These are phyloP conservation scores for Kalmanozyma brasiliensis DNA, from an alignment of 1,284 basidiomycete genomes.

Conservation along the genomic window DNA sequence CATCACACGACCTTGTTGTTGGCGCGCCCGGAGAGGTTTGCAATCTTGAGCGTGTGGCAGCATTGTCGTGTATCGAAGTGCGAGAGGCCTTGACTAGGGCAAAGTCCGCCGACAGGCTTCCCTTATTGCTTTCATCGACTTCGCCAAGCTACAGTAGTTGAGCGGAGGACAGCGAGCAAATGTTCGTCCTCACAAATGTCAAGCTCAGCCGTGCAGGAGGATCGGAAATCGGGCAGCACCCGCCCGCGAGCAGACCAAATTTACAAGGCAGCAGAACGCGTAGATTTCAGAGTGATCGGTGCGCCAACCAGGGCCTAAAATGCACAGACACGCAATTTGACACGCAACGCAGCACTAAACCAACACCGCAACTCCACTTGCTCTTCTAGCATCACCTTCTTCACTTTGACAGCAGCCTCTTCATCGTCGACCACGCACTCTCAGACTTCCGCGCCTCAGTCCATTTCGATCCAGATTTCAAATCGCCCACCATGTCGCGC, in stretches of 20 bases:
- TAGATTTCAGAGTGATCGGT: slow-evolving; percentile 15
- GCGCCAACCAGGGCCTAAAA: background rate
- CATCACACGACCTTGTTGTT: slow-evolving; percentile 29
- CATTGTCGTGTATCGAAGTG: too few species aligned
- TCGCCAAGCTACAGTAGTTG: too few species aligned
- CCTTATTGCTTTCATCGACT: too few species aligned
- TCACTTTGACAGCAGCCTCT: background rate
- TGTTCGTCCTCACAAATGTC: too few species aligned
- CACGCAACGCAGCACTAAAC: slow-evolving; percentile 9
- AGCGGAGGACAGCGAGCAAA: too few species aligned
- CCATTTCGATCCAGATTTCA: background rate
- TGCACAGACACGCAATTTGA: slow-evolving; percentile 5
- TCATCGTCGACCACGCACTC: background rate
- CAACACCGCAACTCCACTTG: background rate
- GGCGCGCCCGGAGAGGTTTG: background rate
- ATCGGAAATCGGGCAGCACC: background rate
- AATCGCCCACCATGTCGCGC: slow-evolving; percentile 57
- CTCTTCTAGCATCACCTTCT: background rate
- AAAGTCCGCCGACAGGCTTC: too few species aligned
- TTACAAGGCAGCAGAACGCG: slow-evolving; percentile 17
- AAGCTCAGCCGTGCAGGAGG: too few species aligned
- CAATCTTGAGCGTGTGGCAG: too few species aligned
- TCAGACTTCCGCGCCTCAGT: too few species aligned
- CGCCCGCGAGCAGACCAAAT: background rate
- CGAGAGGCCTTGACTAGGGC: too few species aligned